Evolutionary conservation across 768 basidiomycete genomes (phyloP), one percentile per base, ranked within the genome.

Genomic region (Suillus subaureus): DNA sequence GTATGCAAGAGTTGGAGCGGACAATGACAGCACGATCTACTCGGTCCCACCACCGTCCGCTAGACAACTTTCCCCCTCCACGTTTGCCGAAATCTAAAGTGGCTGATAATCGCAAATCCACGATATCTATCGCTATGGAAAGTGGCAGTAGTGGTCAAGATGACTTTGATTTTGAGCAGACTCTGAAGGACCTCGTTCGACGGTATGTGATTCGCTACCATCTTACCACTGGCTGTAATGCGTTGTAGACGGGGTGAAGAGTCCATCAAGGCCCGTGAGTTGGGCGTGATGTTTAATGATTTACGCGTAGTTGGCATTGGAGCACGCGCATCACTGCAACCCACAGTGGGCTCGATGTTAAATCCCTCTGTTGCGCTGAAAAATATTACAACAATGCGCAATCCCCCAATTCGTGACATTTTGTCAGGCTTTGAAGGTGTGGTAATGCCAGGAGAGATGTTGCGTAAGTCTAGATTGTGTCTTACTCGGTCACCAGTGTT

Each of bases 361-460:
- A 86, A 91, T 73, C 87, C 86, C 0, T 55, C 79, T 26, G 74
- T 83, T 42, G 71, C 87, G 12, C 4, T 84, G 4, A 75, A 79
- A 37, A 75, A 72, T 6, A 69, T 92, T 1, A 81, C 81, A 39
- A 78, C 78, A 1, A 58, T 79, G 6, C 81, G 86, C 37, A 87
- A 91, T 60, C 90, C 92, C 1, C 85, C 86, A 12, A 74, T 89
- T 2, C 83, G 87, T 26, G 84, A 79, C 56, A 84, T 90, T 40
- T 72, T 89, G 1, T 68, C 70, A 33, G 83, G 82, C 4, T 88
- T 87, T 71, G 82, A 84, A 45, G 88, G 88, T 47, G 79, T 84
- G 15, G 77, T 89, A 37, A 79, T 80, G 21, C 87, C 88, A 0
- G 88, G 89, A 35, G 87, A 90, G 68, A 90, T 90, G 88, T 81